Conservation (phyloP, 257 asterid species). For the Jacaranda mimosifolia region DNA sequence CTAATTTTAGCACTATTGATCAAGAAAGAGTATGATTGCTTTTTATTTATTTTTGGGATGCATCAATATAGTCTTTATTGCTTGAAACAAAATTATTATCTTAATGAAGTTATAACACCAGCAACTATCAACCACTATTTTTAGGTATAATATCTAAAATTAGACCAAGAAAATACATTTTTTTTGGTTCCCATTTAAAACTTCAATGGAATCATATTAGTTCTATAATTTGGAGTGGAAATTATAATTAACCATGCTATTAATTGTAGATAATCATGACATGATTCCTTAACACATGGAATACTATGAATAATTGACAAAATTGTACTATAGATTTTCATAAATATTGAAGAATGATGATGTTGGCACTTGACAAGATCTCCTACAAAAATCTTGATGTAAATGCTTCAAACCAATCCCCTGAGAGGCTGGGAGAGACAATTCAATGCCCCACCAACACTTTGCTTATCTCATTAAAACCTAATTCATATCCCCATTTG, state of each 20-base stretch:
- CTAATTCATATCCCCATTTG: conserved; percentile 4
- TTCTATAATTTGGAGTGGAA: neutral
- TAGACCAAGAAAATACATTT: no score
- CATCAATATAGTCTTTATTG: no score
- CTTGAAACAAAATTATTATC: no score
- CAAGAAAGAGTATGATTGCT: no score
- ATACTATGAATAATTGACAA: neutral
- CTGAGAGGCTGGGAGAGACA: conserved; percentile 31
- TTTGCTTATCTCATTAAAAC: conserved; percentile 28
- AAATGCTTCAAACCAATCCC: conserved; percentile 34
- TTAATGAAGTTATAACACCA: no score
- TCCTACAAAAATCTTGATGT: neutral
- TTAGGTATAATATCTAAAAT: no score
- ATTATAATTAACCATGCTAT: neutral
- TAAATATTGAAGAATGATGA: neutral
- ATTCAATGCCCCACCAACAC: conserved; percentile 40
- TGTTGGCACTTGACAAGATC: neutral
- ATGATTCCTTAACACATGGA: no score
- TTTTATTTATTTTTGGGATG: no score
- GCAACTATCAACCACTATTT: no score
- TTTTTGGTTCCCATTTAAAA: neutral
- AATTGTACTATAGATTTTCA: neutral
- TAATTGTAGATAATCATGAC: neutral
- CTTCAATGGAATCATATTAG: no score
- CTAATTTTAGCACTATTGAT: no score